A percentile compares a stretch with the other conserved stretches of the same genome.
These are phyloP conservation scores for Lentinus polychrous DNA, from an alignment of 1,284 basidiomycete species.

Conservation along the genomic window DNA sequence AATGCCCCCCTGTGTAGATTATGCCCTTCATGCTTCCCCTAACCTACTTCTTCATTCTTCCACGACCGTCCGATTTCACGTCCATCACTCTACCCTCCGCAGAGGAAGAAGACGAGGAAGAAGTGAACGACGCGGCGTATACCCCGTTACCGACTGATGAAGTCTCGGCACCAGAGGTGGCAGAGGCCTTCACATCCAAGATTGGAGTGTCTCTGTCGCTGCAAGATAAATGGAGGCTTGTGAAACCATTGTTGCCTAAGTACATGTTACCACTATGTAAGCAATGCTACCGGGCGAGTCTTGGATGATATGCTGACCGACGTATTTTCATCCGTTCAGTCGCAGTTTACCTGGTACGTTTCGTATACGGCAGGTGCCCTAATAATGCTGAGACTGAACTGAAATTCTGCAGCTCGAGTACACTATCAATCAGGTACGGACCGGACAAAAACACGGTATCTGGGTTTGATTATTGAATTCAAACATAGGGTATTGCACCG, in stretches of 20 bases:
- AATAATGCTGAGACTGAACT: not conserved
- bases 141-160: conserved; percentile 43
- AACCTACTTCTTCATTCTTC: conserved; percentile 72
- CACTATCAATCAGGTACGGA: conserved; percentile 78
- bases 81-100: conserved; percentile 21
- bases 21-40: conserved; percentile 73
- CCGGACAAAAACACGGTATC: not conserved
- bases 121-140: conserved; percentile 38
- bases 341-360: conserved; percentile 68
- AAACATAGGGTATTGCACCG: conserved; percentile 72
- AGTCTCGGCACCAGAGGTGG: conserved; percentile 13
- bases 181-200: conserved; percentile 10
- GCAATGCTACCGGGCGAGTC: conserved; percentile 22
- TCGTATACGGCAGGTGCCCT: not conserved
- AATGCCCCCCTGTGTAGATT: conserved; percentile 39
- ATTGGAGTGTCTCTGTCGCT: conserved; percentile 44
- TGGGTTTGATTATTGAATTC: not conserved
- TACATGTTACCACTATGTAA: conserved; percentile 82
- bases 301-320: not conserved
- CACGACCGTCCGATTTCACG: conserved; percentile 43
- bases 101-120: conserved; percentile 30
- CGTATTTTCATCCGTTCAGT: conserved; percentile 39
- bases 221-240: conserved; percentile 71
- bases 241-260: conserved; percentile 63
- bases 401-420: conserved; percentile 69